phyloP scores from a whole-genome alignment of 1,284 basidiomycete genomes.

The Leccinum fuscescens region DNA sequence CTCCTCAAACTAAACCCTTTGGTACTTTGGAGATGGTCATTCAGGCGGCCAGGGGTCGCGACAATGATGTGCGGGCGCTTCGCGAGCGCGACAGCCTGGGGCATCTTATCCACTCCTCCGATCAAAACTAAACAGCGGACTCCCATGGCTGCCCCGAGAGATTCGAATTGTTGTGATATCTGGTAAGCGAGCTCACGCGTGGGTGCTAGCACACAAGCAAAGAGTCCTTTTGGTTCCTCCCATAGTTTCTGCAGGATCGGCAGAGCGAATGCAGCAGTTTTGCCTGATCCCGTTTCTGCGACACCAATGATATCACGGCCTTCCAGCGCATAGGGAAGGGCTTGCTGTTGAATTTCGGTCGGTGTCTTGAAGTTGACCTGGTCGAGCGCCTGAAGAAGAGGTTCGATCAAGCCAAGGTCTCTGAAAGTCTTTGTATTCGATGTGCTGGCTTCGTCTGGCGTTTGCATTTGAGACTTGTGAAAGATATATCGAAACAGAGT shows the following conservation, averaged over 20 bases:
- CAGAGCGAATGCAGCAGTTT: slow-evolving; percentile 96
- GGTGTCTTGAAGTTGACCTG: slow-evolving; percentile 85
- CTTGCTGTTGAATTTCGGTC: slow-evolving; percentile 88
- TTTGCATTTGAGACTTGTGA: slow-evolving; percentile 39
- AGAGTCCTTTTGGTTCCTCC: slow-evolving; percentile 94
- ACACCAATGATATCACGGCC: slow-evolving; percentile 97
- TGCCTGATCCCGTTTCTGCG: slow-evolving; percentile 96
- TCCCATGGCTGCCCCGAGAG: slow-evolving; percentile 91
- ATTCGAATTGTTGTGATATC: slow-evolving; percentile 94
- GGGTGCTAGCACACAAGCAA: slow-evolving; percentile 92
- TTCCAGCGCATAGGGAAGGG: slow-evolving; percentile 88
- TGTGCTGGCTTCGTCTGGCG: slow-evolving; percentile 59
- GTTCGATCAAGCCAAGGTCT: slow-evolving; percentile 85
- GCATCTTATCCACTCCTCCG: slow-evolving; percentile 94
- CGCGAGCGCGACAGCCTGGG: slow-evolving; percentile 90
- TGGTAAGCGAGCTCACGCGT: slow-evolving; percentile 99
- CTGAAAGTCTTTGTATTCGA: slow-evolving; percentile 57
- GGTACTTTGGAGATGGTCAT: slow-evolving; percentile 97
- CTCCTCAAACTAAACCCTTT: slow-evolving; percentile 93
- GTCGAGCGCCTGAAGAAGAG: slow-evolving; percentile 84
- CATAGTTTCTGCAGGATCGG: slow-evolving; percentile 96
- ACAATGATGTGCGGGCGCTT: slow-evolving; percentile 95
- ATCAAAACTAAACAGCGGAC: slow-evolving; percentile 91
- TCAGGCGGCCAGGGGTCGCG: slow-evolving; percentile 94
- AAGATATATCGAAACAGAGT: not conserved